Evolutionary conservation across 108 stramenopile species (phyloP).

Genomic region (Cylindrotheca fusiformis): DNA sequence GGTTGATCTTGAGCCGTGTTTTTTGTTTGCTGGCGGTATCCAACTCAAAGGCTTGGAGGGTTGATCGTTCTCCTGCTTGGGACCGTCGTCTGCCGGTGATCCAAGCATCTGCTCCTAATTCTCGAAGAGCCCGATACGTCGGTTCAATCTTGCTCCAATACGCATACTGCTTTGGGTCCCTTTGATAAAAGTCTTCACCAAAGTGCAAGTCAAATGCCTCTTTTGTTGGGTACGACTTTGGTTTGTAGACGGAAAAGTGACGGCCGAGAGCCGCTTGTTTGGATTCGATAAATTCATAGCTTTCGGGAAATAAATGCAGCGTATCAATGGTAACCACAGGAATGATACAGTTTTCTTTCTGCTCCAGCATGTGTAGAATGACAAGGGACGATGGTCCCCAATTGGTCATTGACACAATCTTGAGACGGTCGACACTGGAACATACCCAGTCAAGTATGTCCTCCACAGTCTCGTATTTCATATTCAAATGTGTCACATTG

Average conservation of each 20-base stretch:
- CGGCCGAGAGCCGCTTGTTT: conserved; percentile 5
- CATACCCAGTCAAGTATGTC: conserved; percentile 5
- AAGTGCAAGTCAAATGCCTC: neutral
- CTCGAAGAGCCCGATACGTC: conserved; percentile 22
- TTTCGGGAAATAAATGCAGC: conserved; percentile 43
- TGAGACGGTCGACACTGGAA: conserved; percentile 1
- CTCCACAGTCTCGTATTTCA: neutral
- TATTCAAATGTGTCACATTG: neutral
- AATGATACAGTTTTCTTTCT: conserved; percentile 17
- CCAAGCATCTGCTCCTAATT: conserved; percentile 35
- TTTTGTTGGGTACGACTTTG: neutral
- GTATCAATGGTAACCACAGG: conserved; percentile 49
- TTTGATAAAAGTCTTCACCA: conserved; percentile 18
- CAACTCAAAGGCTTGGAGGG: conserved; percentile 35
- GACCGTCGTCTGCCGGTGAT: conserved; percentile 46
- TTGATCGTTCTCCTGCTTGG: conserved; percentile 38
- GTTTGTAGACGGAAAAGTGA: neutral
- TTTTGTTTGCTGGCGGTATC: conserved; percentile 9
- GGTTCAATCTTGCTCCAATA: conserved; percentile 47
- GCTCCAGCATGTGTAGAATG: conserved; percentile 27
- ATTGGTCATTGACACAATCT: conserved; percentile 39
- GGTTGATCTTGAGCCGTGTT: conserved; percentile 36
- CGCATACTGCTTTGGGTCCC: conserved; percentile 33
- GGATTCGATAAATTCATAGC: conserved; percentile 32
- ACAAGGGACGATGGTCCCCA: conserved; percentile 47